Base-by-base conservation (phyloP, 2,329 filamentous ascomycete species). In the Diaporthe sp. region DNA sequence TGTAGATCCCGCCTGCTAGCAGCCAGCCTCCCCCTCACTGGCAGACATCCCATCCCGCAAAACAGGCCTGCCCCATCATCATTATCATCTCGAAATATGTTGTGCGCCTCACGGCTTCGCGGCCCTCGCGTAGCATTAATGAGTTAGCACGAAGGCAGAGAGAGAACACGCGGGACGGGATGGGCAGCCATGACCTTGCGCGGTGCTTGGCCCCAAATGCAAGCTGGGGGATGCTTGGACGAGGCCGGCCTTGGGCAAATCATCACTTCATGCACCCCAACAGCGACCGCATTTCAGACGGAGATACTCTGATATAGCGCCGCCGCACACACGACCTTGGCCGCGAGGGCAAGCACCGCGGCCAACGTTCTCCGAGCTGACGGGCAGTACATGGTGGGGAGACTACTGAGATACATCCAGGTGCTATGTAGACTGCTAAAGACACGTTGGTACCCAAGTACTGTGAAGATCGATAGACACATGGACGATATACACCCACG, bases 221-320 rank as follows among this genome's bases (percentile, higher is more conserved):
- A 54, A 19, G 45, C 64, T 52, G 64, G 64, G 64, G 64, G 47
- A 54, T 68, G 64, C 64, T 68, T 68, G 64, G 47, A 68, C 64
- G 33, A 68, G 47, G 33, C 71, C 57, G 42, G 25, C 69, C 73
- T 72, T 57, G 40, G 50, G 73, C 58, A 72, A 67, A 74, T 72
- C 73, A 67, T 67, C 28, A 67, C 71, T 75, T 75, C 19, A 75
- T 75, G 74, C 74, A 57, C 33, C 60, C 35, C 35, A 52, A 72
- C 57, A 57, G 12, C 71, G n/a, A 5, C 71, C 61, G 58, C 71
- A 50, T 50, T 55, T 55, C 61, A 68, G 47, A 68, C 47, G 33
- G 64, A 54, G 47, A 68, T 68, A 33, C 64, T 54, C 33, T 67
- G 64, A 67, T 67, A 67, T 67, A 67, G 45, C 64, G 45, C 64